A percentile compares a stretch with the other conserved stretches of the same genome.
These are phyloP conservation scores for Populus hybrid DNA, from an alignment of 441 rosid species.

Conservation along the genomic window DNA sequence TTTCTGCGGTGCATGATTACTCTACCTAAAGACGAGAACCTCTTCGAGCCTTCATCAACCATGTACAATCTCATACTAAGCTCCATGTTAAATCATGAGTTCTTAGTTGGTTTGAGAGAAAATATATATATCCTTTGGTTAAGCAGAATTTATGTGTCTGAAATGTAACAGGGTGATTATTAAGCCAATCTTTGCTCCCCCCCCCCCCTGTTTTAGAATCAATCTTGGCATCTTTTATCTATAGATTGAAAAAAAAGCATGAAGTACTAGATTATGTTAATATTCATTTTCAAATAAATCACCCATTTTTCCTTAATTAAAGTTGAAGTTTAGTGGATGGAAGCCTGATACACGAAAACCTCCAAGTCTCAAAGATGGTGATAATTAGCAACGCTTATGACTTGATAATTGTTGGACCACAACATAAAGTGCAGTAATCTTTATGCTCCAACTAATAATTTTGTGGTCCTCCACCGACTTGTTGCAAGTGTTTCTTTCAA, in stretches of 20 bases:
- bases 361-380: not conserved
- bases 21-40: no score
- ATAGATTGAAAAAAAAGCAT: not conserved
- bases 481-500: conserved; percentile 17
- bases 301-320: not conserved
- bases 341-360: not conserved
- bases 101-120: not conserved
- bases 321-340: not conserved
- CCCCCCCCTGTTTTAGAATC: not conserved
- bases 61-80: not conserved
- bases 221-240: no score
- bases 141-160: not conserved
- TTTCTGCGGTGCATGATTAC: not conserved
- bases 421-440: conserved; percentile 33
- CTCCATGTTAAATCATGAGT: not conserved
- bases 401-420: conserved; percentile 42
- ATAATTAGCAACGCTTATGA: conserved; percentile 14
- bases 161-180: not conserved
- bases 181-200: no score
- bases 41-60: no score
- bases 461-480: conserved; percentile 43
- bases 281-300: not conserved
- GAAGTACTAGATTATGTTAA: not conserved
- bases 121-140: no score
- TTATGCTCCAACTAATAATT: conserved; percentile 30